phyloP scores from a whole-genome alignment of 352 stramenopile species.

The Phytophthora fragariae region DNA sequence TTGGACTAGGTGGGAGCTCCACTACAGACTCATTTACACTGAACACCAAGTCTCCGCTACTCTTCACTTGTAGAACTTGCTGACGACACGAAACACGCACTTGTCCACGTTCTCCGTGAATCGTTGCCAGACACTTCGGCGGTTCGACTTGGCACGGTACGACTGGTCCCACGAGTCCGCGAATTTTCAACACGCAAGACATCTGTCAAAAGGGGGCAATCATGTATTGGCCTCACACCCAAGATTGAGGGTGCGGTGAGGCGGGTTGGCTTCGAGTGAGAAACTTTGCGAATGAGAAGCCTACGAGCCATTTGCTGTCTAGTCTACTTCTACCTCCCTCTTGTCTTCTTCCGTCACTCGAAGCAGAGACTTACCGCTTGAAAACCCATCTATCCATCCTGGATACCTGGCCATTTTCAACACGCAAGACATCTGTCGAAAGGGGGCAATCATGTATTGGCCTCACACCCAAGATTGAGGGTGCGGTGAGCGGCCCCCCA shows the following conservation, averaged over 20 bases:
- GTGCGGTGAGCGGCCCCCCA: neutral
- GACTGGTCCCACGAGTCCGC: constrained; percentile 14
- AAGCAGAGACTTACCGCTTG: neutral
- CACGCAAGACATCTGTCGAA: constrained; percentile 1
- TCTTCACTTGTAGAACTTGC: constrained; percentile 43
- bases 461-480: constrained; percentile 2
- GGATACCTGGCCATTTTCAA: neutral
- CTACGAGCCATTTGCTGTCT: too few species aligned
- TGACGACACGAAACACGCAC: constrained; percentile 37
- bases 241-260: constrained; percentile 6
- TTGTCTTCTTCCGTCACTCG: neutral
- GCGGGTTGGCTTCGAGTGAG: neutral
- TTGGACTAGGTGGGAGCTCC: neutral
- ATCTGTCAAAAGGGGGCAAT: constrained; percentile 4
- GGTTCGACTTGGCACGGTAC: constrained; percentile 31
- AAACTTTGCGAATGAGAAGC: neutral
- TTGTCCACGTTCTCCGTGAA: constrained; percentile 40
- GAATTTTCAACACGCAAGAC: constrained; percentile 12
- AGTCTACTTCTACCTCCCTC: neutral
- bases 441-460: constrained; percentile 4
- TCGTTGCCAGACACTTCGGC: constrained; percentile 34
- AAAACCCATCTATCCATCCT: neutral
- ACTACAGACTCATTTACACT: neutral
- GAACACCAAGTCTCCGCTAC: neutral
- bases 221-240: constrained; percentile 2